Evolutionary conservation across 2,329 filamentous ascomycete species (phyloP), one percentile per base, ranked within the genome.

Genomic region (Pseudogymnoascus sp.): DNA sequence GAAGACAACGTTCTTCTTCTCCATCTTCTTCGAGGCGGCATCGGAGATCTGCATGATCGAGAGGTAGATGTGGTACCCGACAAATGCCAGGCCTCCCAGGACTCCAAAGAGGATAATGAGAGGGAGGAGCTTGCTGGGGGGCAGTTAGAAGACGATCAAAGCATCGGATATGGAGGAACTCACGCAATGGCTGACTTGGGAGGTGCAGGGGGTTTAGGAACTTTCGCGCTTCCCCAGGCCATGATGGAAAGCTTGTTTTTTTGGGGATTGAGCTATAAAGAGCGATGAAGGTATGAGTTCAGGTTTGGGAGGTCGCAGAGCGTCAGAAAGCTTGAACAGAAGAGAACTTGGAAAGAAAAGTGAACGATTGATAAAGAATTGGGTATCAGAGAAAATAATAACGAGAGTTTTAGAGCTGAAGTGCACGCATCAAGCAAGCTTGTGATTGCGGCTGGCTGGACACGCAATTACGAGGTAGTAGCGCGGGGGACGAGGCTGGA

Each of bases 1-100:
- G 75, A 91, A 89, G 41, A 85, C 79, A 63, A 93, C 83, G 72
- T 92, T 88, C 78, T 88, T 89, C 77, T 85, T 85, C 73, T 87
- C 85, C 83, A 92, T 89, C 71, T 85, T 85, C 75, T 88, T 80
- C 59, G 82, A 83, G 55, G 88, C 88, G 63, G 83, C 80, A 64
- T 84, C 79, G 65, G 84, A 82, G 69, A 93, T 86, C 73, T 89
- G 82, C 75, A 79, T 80, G 62, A 83, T 80, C 75, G 85, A 86
- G 62, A 88, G 75, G 75, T 89, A 92, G 73, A 92, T 81, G 65
- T 90, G 86, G 75, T 91, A 91, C 65, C 83, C 82, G 63, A 93
- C 78, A 76, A 85, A 90, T 63, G 80, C 87, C 52, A 82, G 73
- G 62, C 77, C 81, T 65, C 75, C 80, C 28, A 90, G 72, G 60